A percentile compares a stretch with the other conserved stretches of the same genome.
Evolutionary conservation across 1,284 basidiomycete genomes (phyloP).

Genomic region (Microbotryum scabiosae): DNA sequence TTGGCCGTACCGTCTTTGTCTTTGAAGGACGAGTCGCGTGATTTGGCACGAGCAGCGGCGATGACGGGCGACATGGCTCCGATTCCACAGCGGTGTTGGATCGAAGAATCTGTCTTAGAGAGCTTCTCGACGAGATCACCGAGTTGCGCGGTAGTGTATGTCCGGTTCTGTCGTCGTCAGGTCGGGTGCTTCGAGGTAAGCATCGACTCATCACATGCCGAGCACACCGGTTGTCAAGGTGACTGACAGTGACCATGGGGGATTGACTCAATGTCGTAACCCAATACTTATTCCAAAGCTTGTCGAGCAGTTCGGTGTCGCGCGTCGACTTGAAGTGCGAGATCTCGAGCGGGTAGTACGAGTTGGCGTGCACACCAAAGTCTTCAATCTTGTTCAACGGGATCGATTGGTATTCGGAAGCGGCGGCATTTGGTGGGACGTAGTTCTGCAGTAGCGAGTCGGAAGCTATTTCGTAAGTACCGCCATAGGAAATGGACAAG

Average conservation of each 20-base stretch:
- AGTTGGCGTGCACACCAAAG: conserved; percentile 94
- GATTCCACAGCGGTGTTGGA: conserved; percentile 28
- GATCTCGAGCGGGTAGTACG: conserved; percentile 89
- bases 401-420: conserved; percentile 81
- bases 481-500: neutral
- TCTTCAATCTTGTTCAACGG: conserved; percentile 92
- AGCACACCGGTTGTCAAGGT: neutral
- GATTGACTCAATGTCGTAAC: conserved; percentile 89
- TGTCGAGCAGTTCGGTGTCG: conserved; percentile 74
- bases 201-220: neutral
- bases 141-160: conserved; percentile 81
- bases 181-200: too few relatives aligned
- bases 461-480: neutral
- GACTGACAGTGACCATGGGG: conserved; percentile 72
- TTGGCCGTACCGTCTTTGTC: conserved; percentile 1
- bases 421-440: conserved; percentile 60
- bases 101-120: conserved; percentile 33
- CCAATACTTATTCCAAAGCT: conserved; percentile 99
- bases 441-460: conserved; percentile 50
- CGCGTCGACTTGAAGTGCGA: conserved; percentile 87
- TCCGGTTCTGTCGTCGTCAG: conserved; percentile 64
- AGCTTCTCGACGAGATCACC: conserved; percentile 82
- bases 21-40: neutral
- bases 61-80: conserved; percentile 22
- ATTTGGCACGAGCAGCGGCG: conserved; percentile 21